Base-by-base conservation (phyloP, 2,329 filamentous ascomycete species). In the Cladosporium velox region DNA sequence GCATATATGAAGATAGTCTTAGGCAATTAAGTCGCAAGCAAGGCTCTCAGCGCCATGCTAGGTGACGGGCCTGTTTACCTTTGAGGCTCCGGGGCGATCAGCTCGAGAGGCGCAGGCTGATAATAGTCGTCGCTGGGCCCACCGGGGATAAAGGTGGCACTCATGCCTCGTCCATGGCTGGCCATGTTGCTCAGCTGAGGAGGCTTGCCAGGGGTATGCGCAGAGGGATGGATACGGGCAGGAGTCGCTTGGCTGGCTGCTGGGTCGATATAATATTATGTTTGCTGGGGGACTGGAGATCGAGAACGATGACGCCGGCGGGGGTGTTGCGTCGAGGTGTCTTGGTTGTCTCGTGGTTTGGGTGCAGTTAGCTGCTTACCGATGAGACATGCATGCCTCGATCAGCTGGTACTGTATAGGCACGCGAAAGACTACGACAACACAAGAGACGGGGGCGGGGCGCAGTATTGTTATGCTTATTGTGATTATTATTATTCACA, bases 51-150 rank as follows among this genome's bases (percentile, higher is more conserved):
- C 3, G 30, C 30, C 15, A 34, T 32, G 6, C 15, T n/a, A 18
- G 15, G 18, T 15, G 49, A 24, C 90, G 32, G 26, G 41, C 1
- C 8, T 30, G n/a, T 34, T 41, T 64, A 64, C 88, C 89, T 85
- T 81, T 91, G 88, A 69, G 89, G 89, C 73, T 87, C 85, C 65
- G 89, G 89, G 73, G 89, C 89, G 70, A 90, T 85, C 74, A 91
- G 81, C 78, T 90, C 88, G 69, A 87, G 86, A 67, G 77, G 74
- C 35, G 76, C 77, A 47, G 84, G 83, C 83, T 90, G 86, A 77
- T 88, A 88, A 77, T 87, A 90, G 77, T 90, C 87, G 76, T 90
- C 87, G 79, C 91, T 88, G 71, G 84, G 82, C 60, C 85, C 86
- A 72, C 88, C 88, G 72, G 89, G 89, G 76, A 88, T 84, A 77